A percentile compares a stretch with the other conserved stretches of the same genome.
Conservation (phyloP, 2,329 filamentous ascomycete genomes). For the Gaeumannomyces sp. region DNA sequence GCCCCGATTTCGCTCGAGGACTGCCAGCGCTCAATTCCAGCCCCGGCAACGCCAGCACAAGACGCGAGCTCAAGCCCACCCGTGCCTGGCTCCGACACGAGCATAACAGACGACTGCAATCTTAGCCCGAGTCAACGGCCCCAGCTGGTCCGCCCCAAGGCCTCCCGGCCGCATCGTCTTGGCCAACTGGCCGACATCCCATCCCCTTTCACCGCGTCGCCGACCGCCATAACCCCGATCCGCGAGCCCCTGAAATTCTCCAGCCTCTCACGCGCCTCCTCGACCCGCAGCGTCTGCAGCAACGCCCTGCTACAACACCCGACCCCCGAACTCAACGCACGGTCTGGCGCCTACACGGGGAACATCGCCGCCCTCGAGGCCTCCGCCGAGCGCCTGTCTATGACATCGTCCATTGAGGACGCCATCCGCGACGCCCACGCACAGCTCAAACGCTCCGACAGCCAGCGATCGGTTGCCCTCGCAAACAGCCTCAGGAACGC, state of each 20-base stretch:
- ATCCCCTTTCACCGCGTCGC: neutral
- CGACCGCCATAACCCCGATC: neutral
- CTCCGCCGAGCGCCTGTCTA: conserved; percentile 66
- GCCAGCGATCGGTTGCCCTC: conserved; percentile 56
- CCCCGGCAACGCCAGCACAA: neutral
- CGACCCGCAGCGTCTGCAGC: conserved; percentile 10
- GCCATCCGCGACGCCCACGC: conserved; percentile 69
- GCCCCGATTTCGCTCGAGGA: neutral
- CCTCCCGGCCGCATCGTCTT: conserved; percentile 4
- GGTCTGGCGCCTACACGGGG: conserved; percentile 55
- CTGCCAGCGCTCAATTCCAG: conserved; percentile 2
- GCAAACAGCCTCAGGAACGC: conserved; percentile 36
- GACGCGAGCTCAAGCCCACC: neutral
- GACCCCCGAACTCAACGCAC: conserved; percentile 54
- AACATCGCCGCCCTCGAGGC: conserved; percentile 72
- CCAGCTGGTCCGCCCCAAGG: conserved; percentile 5
- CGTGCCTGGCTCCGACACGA: neutral
- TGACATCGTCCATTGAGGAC: conserved; percentile 69
- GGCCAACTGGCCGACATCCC: neutral
- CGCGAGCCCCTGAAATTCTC: conserved; percentile 3
- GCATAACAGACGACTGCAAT: neutral
- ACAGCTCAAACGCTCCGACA: conserved; percentile 65
- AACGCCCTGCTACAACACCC: conserved; percentile 45
- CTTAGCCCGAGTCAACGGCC: conserved; percentile 1
- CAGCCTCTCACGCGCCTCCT: conserved; percentile 8